Base-by-base conservation (phyloP, 192 early-diverging fungal genomes). In the Lobosporangium transversale region DNA sequence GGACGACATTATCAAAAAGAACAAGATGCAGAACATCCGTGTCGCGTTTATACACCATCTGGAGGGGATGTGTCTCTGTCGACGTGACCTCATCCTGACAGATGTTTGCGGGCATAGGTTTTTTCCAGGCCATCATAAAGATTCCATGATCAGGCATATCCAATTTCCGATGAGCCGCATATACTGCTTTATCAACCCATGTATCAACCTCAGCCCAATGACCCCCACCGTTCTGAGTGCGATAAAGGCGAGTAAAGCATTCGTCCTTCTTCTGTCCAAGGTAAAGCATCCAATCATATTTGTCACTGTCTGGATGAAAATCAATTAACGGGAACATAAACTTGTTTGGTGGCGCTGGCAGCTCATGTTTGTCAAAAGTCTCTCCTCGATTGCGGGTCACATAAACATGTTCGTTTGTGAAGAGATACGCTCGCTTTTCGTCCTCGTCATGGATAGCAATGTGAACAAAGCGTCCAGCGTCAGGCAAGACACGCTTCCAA, bases 211-310 rank as follows among this genome's bases (percentile, higher is more conserved):
- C 70, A 33, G 73, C 82, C 95, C 95, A 98, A 18, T 64, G 76
- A 26, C 79, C 78, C 26, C 94, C 94, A 59, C 89, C 83, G 62
- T 96, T 86, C 27, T 84, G 74, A 23, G 94, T 92, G 35, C 87
- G 78, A 67, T 85, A 94, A 33, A 90, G 88, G 59, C 86, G 81
- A 3, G 94, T 90, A 79, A 91, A 88, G 75, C 91, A 94, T 21
- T 70, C 68, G 7, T 79, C 65, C 18, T 80, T 79, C 3, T 55
- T 84, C 35, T 91, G 89, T 24, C 89, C 93, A 8, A 95, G 79
- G 84, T 90, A 95, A 7, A 96, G 75, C 48, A 96, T 82, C 93
- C 94, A 98, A 69, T 98, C 95, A 8, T 86, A 75, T 60, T 98
- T 86, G 59, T 76, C 59, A 50, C 53, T 57, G 10, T 79, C 80